phyloP scores from a whole-genome alignment of 2,329 filamentous ascomycete genomes.

The Monosporascus sp. region DNA sequence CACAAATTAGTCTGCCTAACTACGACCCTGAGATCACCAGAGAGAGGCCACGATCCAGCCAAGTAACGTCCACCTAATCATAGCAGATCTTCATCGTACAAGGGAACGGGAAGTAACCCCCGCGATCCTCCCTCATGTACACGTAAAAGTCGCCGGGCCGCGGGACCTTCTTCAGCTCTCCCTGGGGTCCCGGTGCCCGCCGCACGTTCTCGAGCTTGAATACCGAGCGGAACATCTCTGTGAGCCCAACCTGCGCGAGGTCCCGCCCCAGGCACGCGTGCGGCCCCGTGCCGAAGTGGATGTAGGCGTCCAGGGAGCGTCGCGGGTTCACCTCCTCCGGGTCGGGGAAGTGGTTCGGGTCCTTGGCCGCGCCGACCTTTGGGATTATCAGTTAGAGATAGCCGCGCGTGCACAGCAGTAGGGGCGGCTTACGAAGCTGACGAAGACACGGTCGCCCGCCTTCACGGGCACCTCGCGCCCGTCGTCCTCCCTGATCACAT shows the following conservation, averaged over 20 bases:
- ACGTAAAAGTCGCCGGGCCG: conserved; percentile 49
- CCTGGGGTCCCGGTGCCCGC: conserved; percentile 58
- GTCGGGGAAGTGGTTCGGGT: conserved; percentile 55
- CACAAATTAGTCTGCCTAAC: background rate
- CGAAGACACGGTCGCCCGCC: conserved; percentile 55
- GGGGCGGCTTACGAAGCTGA: conserved; percentile 49
- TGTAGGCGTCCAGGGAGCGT: conserved; percentile 59
- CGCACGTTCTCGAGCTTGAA: conserved; percentile 57
- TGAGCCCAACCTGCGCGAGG: conserved; percentile 56
- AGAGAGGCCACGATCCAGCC: background rate
- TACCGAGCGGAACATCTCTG: conserved; percentile 62
- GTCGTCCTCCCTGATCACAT: conserved; percentile 47
- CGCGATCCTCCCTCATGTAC: conserved; percentile 65
- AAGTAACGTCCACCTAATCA: conserved; percentile 9
- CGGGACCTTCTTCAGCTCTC: conserved; percentile 60
- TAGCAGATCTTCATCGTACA: conserved; percentile 33
- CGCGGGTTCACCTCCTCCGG: conserved; percentile 57
- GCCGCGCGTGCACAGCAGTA: no score
- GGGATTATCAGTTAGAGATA: no score
- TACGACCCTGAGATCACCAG: background rate
- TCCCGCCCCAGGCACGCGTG: conserved; percentile 59
- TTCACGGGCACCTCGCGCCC: conserved; percentile 45
- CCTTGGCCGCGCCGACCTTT: conserved; percentile 45
- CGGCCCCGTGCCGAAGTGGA: conserved; percentile 58
- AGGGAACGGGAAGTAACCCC: conserved; percentile 41